These are phyloP conservation scores for Trebouxia sp. DNA, from an alignment of 139 green algal genomes.

Conservation along the genomic window DNA sequence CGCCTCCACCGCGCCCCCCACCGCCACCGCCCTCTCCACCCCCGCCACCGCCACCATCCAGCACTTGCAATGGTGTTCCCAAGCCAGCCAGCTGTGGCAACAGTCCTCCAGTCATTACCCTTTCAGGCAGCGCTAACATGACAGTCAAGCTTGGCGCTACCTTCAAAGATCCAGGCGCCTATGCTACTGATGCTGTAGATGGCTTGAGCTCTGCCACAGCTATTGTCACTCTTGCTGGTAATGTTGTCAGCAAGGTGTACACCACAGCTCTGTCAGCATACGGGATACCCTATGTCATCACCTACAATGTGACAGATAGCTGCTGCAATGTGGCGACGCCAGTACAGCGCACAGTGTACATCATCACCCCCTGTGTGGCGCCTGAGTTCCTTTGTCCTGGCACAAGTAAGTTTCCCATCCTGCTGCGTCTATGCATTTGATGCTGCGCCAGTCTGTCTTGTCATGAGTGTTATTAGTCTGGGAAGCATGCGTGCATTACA, in stretches of 20 bases:
- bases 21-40: background rate
- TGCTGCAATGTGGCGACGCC: slow-evolving; percentile 22
- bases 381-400: slow-evolving; percentile 17
- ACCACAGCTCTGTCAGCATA: background rate
- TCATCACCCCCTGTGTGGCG: background rate
- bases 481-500: background rate
- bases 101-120: slow-evolving; percentile 19
- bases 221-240: slow-evolving; percentile 6
- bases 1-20: background rate
- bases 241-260: background rate
- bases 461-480: background rate
- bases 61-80: slow-evolving; percentile 22
- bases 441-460: background rate
- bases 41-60: background rate
- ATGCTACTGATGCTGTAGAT: background rate
- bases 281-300: slow-evolving; percentile 15
- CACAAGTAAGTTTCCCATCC: background rate
- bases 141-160: background rate
- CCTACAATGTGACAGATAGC: slow-evolving; percentile 20
- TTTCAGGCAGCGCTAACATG: slow-evolving; percentile 19
- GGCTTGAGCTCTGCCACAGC: background rate
- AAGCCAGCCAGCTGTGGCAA: slow-evolving; percentile 12
- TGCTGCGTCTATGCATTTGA: background rate
- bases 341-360: background rate
- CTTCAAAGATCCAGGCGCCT: slow-evolving; percentile 16